A percentile compares a stretch with the other conserved stretches of the same genome.
Evolutionary conservation across 805 yeast species (phyloP).

Genomic region (Yarrowia sp.): DNA sequence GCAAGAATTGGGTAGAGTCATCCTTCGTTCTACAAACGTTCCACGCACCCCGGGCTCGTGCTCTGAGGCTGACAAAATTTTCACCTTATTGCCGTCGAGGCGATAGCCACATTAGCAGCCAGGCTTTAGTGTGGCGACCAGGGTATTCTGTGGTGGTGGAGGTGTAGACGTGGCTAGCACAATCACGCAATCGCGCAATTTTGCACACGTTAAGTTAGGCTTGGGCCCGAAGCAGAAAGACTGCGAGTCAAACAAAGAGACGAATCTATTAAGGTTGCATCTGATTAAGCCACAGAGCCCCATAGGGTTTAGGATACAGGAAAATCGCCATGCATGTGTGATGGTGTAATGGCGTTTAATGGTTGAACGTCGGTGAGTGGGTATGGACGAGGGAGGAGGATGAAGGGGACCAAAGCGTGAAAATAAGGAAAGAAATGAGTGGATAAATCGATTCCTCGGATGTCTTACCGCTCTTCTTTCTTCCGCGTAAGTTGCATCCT

Average conservation of each 20-base stretch:
- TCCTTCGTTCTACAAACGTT: background rate
- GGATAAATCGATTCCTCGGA: background rate
- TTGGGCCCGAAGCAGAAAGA: constrained; percentile 4
- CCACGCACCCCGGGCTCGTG: background rate
- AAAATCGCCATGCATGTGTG: constrained; percentile 17
- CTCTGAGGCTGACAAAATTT: background rate
- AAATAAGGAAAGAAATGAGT: too few species aligned
- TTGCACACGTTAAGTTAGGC: background rate
- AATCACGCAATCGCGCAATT: background rate
- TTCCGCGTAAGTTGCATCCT: background rate
- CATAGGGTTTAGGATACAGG: background rate
- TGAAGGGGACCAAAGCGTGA: background rate
- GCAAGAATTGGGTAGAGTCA: too few species aligned
- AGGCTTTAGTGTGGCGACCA: background rate
- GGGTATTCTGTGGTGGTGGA: background rate
- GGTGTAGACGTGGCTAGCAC: background rate
- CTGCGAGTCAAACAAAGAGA: background rate
- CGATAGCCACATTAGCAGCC: background rate
- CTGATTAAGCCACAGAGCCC: constrained; percentile 16
- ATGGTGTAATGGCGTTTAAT: constrained; percentile 19
- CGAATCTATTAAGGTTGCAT: background rate
- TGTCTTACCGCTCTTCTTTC: background rate
- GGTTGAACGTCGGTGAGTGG: background rate
- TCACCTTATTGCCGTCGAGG: background rate
- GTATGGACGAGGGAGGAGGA: background rate